These are phyloP conservation scores for Candida lessepsii DNA, from an alignment of 805 yeast species.

Conservation along the genomic window DNA sequence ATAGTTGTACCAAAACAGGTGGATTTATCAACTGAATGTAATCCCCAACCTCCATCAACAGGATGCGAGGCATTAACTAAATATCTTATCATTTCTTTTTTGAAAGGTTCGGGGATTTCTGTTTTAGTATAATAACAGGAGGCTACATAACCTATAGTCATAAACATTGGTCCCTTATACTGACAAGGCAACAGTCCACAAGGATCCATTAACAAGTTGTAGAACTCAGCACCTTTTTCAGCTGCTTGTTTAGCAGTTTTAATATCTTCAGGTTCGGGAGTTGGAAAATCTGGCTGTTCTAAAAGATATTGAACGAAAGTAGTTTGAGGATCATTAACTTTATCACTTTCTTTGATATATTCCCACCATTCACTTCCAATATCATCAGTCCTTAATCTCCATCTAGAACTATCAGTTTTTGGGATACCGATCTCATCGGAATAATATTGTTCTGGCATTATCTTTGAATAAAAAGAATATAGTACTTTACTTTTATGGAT, in stretches of 20 bases:
- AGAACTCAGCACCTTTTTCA: conserved; percentile 69
- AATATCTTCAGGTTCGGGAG: conserved; percentile 40
- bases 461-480: no score
- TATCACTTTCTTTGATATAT: conserved; percentile 46
- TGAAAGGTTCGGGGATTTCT: conserved; percentile 64
- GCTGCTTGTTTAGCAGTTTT: conserved; percentile 60
- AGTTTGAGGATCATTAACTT: conserved; percentile 48
- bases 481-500: no score
- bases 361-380: conserved; percentile 85
- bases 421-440: conserved; percentile 72
- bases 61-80: conserved; percentile 92
- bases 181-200: conserved; percentile 90
- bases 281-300: conserved; percentile 34
- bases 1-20: conserved; percentile 94
- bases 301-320: conserved; percentile 56
- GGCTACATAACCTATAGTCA: conserved; percentile 85
- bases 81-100: conserved; percentile 75
- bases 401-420: conserved; percentile 63
- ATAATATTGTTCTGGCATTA: no score
- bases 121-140: conserved; percentile 68
- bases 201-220: conserved; percentile 67
- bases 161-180: conserved; percentile 97
- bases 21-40: conserved; percentile 87
- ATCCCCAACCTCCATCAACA: conserved; percentile 99
- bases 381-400: conserved; percentile 73